Evolutionary conservation across 768 basidiomycete species (phyloP).

Genomic region (Cystobasidium tubakii): DNA sequence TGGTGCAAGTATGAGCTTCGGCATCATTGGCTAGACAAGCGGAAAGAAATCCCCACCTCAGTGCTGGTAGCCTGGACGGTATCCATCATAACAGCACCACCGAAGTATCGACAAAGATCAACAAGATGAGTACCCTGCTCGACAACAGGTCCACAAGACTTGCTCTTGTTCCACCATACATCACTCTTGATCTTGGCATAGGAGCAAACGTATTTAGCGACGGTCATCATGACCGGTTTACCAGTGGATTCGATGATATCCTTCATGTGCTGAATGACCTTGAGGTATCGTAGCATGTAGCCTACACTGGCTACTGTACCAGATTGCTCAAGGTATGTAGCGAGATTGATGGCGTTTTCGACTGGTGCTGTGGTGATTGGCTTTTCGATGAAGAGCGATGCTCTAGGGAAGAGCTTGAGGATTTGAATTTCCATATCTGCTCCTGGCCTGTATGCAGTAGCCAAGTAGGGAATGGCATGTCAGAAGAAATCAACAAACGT

Average conservation of each 20-base stretch:
- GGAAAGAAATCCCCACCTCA: constrained; percentile 54
- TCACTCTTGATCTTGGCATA: constrained; percentile 63
- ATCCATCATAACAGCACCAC: constrained; percentile 84
- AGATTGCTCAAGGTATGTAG: constrained; percentile 38
- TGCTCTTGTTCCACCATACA: constrained; percentile 92
- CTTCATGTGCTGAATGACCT: constrained; percentile 95
- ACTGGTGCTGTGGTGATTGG: constrained; percentile 44
- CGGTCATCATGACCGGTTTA: constrained; percentile 89
- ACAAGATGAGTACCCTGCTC: constrained; percentile 90
- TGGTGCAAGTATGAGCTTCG: too few relatives aligned
- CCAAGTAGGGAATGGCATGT: background rate
- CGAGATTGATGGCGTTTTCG: constrained; percentile 39
- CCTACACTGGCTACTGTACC: constrained; percentile 42
- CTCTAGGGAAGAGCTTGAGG: constrained; percentile 55
- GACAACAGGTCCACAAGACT: constrained; percentile 59
- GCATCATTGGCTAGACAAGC: constrained; percentile 47
- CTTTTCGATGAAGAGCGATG: constrained; percentile 46
- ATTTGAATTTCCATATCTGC: constrained; percentile 45
- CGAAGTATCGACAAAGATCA: constrained; percentile 75
- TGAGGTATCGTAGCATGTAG: constrained; percentile 90
- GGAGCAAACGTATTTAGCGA: constrained; percentile 87
- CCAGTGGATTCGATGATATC: constrained; percentile 89
- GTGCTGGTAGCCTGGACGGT: constrained; percentile 68
- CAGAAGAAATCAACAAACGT: too few relatives aligned
- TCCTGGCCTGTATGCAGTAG: constrained; percentile 40